Percentiles rank a stretch among this genome's conserved stretches.
Conservation (phyloP, 306 rosid species). For the Vicia sativa region DNA sequence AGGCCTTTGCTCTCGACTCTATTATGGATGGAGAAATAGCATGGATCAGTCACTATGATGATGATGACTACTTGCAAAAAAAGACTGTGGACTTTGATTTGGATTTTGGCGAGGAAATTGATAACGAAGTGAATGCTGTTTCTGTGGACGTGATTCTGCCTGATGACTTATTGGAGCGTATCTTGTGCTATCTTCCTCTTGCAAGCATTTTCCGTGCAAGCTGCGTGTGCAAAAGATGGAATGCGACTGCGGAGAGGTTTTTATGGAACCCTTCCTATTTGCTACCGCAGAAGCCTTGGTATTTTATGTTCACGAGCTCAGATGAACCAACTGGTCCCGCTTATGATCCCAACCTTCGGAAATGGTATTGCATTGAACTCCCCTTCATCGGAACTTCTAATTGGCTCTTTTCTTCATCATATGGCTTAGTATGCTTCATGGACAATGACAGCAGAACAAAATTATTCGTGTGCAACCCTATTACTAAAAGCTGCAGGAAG, state of each 20-base stretch:
- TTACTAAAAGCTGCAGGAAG: conserved; percentile 58
- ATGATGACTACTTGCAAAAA: conserved; percentile 46
- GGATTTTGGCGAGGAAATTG: conserved; percentile 65
- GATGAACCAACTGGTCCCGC: conserved; percentile 77
- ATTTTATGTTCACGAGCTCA: conserved; percentile 86
- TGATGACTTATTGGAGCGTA: conserved; percentile 87
- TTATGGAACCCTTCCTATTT: conserved; percentile 63
- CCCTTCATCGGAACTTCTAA: conserved; percentile 66
- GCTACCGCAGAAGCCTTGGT: conserved; percentile 85
- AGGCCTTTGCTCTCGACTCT: conserved; percentile 38
- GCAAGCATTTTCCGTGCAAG: conserved; percentile 87
- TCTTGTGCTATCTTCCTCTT: conserved; percentile 80
- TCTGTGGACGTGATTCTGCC: conserved; percentile 72
- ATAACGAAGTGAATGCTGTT: conserved; percentile 54
- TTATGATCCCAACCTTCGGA: conserved; percentile 74
- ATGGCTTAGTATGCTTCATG: conserved; percentile 90
- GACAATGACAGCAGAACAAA: conserved; percentile 69
- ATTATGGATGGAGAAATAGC: conserved; percentile 83
- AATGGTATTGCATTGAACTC: conserved; percentile 85
- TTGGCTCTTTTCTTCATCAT: conserved; percentile 71
- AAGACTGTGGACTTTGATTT: conserved; percentile 53
- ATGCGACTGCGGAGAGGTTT: conserved; percentile 66
- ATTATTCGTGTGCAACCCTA: conserved; percentile 80
- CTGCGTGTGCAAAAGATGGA: conserved; percentile 86
- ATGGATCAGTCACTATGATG: conserved; percentile 64